phyloP scores from a whole-genome alignment of 768 basidiomycete species.

The Boletus tylopilopsis region DNA sequence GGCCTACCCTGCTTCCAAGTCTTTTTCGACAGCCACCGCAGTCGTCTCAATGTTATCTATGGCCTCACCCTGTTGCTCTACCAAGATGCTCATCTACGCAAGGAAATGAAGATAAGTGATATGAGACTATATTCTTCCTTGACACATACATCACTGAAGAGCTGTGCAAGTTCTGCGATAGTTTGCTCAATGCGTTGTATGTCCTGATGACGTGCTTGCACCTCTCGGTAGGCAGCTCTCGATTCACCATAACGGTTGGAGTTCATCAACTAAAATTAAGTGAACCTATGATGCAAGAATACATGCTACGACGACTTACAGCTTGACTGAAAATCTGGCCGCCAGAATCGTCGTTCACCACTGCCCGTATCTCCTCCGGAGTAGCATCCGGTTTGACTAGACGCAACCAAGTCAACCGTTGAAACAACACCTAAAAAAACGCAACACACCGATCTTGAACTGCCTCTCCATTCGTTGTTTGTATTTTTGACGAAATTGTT shows the following conservation, averaged over 20 bases:
- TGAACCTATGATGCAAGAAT: not conserved
- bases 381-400: constrained; percentile 91
- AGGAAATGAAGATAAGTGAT: constrained; percentile 3
- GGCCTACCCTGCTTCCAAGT: constrained; percentile 79
- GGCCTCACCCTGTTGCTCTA: constrained; percentile 91
- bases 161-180: constrained; percentile 85
- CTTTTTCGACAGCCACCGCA: constrained; percentile 71
- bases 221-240: constrained; percentile 87
- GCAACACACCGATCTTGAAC: constrained; percentile 70
- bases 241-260: constrained; percentile 91
- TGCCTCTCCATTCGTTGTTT: constrained; percentile 83
- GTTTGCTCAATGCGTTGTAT: constrained; percentile 95
- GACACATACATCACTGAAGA: constrained; percentile 88
- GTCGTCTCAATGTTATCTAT: constrained; percentile 80
- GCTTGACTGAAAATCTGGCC: constrained; percentile 90
- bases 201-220: constrained; percentile 96
- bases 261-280: constrained; percentile 67
- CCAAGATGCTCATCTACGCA: constrained; percentile 84
- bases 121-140: not conserved
- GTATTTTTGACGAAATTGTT: constrained; percentile 72
- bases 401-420: not conserved
- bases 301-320: constrained; percentile 35
- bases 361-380: constrained; percentile 80
- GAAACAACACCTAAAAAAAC: not conserved
- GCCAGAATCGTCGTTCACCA: constrained; percentile 79